Evolutionary conservation across 257 asterid genomes (phyloP).

Genomic region (Prunella vulgaris): DNA sequence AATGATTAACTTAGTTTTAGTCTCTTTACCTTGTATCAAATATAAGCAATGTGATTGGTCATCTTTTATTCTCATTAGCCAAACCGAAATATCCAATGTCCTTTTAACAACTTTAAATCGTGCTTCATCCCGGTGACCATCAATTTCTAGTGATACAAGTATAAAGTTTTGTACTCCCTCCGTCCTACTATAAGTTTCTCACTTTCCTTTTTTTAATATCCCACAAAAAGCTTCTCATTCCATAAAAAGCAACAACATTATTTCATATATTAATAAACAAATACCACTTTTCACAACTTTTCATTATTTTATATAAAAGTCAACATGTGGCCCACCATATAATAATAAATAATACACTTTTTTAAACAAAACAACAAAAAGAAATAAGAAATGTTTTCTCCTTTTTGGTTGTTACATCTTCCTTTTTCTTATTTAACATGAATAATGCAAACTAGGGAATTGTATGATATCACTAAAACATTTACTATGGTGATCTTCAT

Average conservation of each 20-base stretch:
- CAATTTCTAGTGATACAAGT: neutral
- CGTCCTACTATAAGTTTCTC: too few species aligned
- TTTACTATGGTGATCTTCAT: conserved; percentile 14
- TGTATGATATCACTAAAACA: neutral
- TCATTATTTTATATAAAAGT: too few species aligned
- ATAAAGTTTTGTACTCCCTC: too few species aligned
- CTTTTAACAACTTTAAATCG: too few species aligned
- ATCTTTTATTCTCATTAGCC: neutral
- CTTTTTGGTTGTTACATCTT: neutral
- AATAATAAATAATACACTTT: too few species aligned
- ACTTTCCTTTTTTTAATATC: too few species aligned
- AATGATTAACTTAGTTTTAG: neutral
- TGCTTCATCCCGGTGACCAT: neutral
- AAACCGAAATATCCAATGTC: neutral
- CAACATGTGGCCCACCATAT: too few species aligned
- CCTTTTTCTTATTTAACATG: neutral
- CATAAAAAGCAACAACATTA: too few species aligned
- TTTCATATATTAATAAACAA: too few species aligned
- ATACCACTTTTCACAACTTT: too few species aligned
- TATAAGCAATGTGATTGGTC: neutral
- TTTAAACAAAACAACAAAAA: too few species aligned
- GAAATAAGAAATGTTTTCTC: neutral
- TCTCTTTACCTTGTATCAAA: neutral
- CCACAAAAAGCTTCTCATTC: too few species aligned
- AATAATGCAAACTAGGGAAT: neutral